A percentile compares a stretch with the other conserved stretches of the same genome.
Evolutionary conservation across 164 flowering plant species (phyloP).

Genomic region (Stephania japonica): DNA sequence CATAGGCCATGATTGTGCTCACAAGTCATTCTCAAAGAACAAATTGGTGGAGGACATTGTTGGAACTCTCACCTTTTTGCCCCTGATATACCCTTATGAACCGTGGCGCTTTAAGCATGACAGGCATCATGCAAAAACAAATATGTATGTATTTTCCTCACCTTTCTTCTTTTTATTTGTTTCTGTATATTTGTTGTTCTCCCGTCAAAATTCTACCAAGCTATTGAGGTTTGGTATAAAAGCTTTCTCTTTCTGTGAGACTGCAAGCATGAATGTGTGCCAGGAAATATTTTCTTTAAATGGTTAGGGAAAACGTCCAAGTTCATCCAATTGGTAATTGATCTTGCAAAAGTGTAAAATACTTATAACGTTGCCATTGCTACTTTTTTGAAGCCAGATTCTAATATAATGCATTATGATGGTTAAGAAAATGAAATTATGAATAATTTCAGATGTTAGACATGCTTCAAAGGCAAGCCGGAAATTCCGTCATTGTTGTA

Average conservation of each 20-base stretch:
- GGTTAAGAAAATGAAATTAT: background rate
- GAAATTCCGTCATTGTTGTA: too few species aligned
- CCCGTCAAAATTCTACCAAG: background rate
- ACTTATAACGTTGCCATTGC: too few species aligned
- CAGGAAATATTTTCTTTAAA: background rate
- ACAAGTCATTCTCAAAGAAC: slow-evolving; percentile 91
- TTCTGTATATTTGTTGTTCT: background rate
- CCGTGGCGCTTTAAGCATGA: slow-evolving; percentile 98
- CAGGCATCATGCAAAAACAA: slow-evolving; percentile 92
- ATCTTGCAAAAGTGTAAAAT: too few species aligned
- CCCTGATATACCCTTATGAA: slow-evolving; percentile 93
- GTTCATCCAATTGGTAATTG: too few species aligned
- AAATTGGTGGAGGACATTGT: slow-evolving; percentile 89
- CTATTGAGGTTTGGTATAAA: background rate
- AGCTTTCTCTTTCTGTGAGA: background rate
- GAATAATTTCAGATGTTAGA: background rate
- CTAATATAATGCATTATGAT: background rate
- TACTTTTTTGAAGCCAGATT: too few species aligned
- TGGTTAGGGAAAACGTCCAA: background rate
- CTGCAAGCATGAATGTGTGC: background rate
- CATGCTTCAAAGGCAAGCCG: background rate
- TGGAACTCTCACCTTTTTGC: slow-evolving; percentile 92
- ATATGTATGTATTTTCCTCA: slow-evolving; percentile 52
- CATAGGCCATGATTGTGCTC: slow-evolving; percentile 99
- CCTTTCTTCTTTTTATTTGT: background rate